Percentiles rank a stretch among this genome's conserved stretches.
Evolutionary conservation across 106 monocot genomes (phyloP).

Genomic region (Platanthera guangdongensis): DNA sequence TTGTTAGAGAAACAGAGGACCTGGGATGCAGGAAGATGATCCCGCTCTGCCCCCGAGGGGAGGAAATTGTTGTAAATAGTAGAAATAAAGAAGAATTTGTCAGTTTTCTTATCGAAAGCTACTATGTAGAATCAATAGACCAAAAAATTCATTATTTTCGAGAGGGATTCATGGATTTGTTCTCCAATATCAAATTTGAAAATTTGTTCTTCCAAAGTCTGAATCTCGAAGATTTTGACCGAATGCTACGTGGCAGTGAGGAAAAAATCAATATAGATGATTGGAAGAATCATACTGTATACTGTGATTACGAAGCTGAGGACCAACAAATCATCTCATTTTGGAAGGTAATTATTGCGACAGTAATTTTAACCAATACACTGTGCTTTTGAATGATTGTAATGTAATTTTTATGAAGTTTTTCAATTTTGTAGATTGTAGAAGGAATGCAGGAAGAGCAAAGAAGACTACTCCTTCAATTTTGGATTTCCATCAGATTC

Average conservation of each 20-base stretch:
- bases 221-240: slow-evolving; percentile 59
- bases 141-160: slow-evolving; percentile 38
- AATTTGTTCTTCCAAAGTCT: slow-evolving; percentile 47
- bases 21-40: slow-evolving; percentile 29
- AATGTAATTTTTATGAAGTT: not conserved
- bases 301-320: slow-evolving; percentile 49
- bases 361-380: not conserved
- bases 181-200: slow-evolving; percentile 14
- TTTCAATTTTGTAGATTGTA: slow-evolving; percentile 32
- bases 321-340: slow-evolving; percentile 63
- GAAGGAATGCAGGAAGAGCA: slow-evolving; percentile 43
- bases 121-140: slow-evolving; percentile 46
- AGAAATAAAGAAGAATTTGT: slow-evolving; percentile 48
- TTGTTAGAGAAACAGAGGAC: slow-evolving; percentile 39
- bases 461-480: slow-evolving; percentile 42
- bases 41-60: slow-evolving; percentile 55
- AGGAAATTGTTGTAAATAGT: slow-evolving; percentile 62
- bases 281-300: slow-evolving; percentile 71
- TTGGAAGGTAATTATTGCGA: slow-evolving; percentile 51
- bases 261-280: slow-evolving; percentile 27
- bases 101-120: slow-evolving; percentile 42
- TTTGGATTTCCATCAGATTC: slow-evolving; percentile 73
- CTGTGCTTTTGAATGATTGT: not conserved
- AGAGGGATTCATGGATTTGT: slow-evolving; percentile 56
- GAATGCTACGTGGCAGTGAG: slow-evolving; percentile 53